Evolutionary conservation across 768 basidiomycete species (phyloP).

Genomic region (Cyathus striatus): DNA sequence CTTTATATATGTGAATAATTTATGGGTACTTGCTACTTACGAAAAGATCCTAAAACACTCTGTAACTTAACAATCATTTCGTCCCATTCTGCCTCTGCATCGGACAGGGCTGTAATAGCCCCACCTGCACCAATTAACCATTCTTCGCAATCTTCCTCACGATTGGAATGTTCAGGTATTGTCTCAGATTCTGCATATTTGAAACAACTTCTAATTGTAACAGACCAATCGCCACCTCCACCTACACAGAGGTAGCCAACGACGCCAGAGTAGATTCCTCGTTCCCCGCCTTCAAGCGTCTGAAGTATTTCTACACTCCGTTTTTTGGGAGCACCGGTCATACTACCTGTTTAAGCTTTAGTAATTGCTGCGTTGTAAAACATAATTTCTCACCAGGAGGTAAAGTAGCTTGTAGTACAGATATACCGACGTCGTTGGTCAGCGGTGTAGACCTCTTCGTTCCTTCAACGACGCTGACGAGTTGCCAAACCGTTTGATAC

Average conservation of each 20-base stretch:
- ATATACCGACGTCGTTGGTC: slow-evolving; percentile 66
- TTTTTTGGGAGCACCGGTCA: slow-evolving; percentile 97
- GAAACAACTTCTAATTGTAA: slow-evolving; percentile 91
- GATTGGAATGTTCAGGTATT: neutral
- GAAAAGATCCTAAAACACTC: slow-evolving; percentile 68
- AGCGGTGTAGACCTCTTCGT: slow-evolving; percentile 21
- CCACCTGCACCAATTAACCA: slow-evolving; percentile 92
- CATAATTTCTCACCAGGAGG: slow-evolving; percentile 64
- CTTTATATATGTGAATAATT: slow-evolving; percentile 5
- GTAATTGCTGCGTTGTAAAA: neutral
- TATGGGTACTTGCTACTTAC: too few species aligned
- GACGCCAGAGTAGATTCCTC: slow-evolving; percentile 87
- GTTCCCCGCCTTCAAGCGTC: slow-evolving; percentile 62
- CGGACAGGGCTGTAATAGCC: slow-evolving; percentile 90
- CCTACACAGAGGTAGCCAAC: slow-evolving; percentile 91
- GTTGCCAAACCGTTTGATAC: slow-evolving; percentile 92
- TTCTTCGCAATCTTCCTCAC: slow-evolving; percentile 30
- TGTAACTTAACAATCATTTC: slow-evolving; percentile 88
- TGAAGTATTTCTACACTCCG: slow-evolving; percentile 89
- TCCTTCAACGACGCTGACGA: slow-evolving; percentile 92
- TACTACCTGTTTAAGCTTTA: slow-evolving; percentile 57
- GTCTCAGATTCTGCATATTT: slow-evolving; percentile 43
- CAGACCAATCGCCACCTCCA: slow-evolving; percentile 88
- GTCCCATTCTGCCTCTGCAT: slow-evolving; percentile 86
- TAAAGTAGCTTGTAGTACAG: slow-evolving; percentile 71